A percentile compares a stretch with the other conserved stretches of the same genome.
Conservation (phyloP, 106 monocot species). For the Vanilla planifolia region DNA sequence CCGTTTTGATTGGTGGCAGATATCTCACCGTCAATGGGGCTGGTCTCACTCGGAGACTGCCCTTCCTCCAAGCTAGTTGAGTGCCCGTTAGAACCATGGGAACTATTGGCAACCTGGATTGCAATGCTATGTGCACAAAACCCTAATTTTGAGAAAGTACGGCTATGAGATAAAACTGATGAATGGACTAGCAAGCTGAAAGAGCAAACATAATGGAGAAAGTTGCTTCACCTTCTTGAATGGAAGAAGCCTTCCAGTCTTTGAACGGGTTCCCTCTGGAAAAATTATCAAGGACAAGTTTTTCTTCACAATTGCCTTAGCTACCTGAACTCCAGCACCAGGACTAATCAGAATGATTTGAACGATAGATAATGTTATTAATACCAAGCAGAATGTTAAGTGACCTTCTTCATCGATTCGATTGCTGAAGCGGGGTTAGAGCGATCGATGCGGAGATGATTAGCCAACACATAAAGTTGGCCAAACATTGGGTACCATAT, state of each 20-base stretch:
- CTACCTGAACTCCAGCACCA: slow-evolving; percentile 31
- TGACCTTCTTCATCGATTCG: slow-evolving; percentile 50
- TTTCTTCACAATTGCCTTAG: slow-evolving; percentile 28
- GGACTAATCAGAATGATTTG: too few relatives aligned
- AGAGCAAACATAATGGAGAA: neutral
- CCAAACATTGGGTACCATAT: slow-evolving; percentile 71
- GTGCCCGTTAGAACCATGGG: slow-evolving; percentile 51
- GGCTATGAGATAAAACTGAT: neutral
- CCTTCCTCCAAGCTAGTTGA: slow-evolving; percentile 61
- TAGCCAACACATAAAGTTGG: slow-evolving; percentile 61
- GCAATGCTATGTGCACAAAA: slow-evolving; percentile 50
- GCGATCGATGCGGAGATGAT: slow-evolving; percentile 69
- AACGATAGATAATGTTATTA: too few relatives aligned
- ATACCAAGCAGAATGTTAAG: too few relatives aligned
- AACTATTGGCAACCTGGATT: slow-evolving; percentile 41
- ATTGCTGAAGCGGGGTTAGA: slow-evolving; percentile 55
- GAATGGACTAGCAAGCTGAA: neutral
- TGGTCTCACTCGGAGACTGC: slow-evolving; percentile 47
- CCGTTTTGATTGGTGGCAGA: slow-evolving; percentile 53
- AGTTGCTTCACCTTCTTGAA: slow-evolving; percentile 53
- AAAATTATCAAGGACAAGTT: slow-evolving; percentile 66
- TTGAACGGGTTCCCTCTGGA: slow-evolving; percentile 62
- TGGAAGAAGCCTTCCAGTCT: slow-evolving; percentile 51
- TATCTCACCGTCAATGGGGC: slow-evolving; percentile 48
- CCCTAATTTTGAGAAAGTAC: slow-evolving; percentile 23